Percentiles rank a stretch among this genome's conserved stretches.
Conservation (phyloP, 257 asterid genomes). For the Solanum microdontum region DNA sequence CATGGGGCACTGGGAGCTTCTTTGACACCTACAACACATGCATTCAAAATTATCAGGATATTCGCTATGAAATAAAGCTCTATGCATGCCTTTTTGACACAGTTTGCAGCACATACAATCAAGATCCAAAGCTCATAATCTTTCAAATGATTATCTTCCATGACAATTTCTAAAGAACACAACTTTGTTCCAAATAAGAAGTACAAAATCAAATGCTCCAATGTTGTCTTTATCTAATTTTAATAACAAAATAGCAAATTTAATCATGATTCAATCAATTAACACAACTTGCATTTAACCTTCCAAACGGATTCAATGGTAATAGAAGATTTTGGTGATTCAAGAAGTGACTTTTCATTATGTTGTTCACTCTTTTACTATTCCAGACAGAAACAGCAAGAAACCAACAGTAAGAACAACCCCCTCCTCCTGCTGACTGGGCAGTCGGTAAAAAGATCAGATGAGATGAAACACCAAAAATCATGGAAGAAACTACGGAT, state of each 20-base stretch:
- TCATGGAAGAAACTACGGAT: neutral
- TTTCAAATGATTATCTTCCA: neutral
- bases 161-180: neutral
- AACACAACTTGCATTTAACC: neutral
- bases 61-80: neutral
- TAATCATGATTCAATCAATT: neutral
- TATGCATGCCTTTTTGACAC: neutral
- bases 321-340: neutral
- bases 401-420: neutral
- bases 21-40: slow-evolving; percentile 56
- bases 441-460: neutral
- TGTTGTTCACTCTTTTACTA: neutral
- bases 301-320: neutral
- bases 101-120: neutral
- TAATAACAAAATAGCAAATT: neutral
- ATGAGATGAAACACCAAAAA: neutral
- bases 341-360: neutral
- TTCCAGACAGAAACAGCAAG: neutral
- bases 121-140: neutral
- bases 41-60: neutral
- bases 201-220: neutral
- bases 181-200: neutral
- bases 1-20: slow-evolving; percentile 94
- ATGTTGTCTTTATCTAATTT: neutral
- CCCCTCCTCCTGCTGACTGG: neutral